Evolutionary conservation across 768 basidiomycete species (phyloP).

Genomic region (Russula griseocarnosa): DNA sequence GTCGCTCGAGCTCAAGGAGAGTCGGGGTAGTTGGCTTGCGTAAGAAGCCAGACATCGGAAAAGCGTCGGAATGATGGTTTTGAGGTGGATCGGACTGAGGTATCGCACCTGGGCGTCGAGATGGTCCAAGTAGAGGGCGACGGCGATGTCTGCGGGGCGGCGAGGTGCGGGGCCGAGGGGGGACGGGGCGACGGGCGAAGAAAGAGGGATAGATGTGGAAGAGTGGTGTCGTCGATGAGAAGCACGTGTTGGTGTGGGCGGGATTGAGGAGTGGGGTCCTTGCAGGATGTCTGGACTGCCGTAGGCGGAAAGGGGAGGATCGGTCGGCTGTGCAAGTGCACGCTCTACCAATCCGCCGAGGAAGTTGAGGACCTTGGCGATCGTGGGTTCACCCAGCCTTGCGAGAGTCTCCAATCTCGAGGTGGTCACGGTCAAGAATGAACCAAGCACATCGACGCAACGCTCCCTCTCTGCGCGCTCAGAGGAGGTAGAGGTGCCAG

Average conservation of each 20-base stretch:
- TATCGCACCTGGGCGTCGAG: slow-evolving; percentile 58
- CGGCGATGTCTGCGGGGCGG: slow-evolving; percentile 59
- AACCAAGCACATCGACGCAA: slow-evolving; percentile 56
- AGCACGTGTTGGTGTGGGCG: slow-evolving; percentile 31
- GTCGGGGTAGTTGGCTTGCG: slow-evolving; percentile 60
- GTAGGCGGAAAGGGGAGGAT: slow-evolving; percentile 26
- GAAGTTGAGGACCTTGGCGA: slow-evolving; percentile 55
- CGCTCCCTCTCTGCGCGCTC: slow-evolving; percentile 56
- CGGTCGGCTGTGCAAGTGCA: slow-evolving; percentile 38
- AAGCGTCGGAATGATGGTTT: slow-evolving; percentile 62
- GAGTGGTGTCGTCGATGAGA: slow-evolving; percentile 60
- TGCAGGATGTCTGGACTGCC: slow-evolving; percentile 34
- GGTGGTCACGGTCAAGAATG: slow-evolving; percentile 52
- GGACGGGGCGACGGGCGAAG: slow-evolving; percentile 35
- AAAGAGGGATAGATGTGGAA: slow-evolving; percentile 50
- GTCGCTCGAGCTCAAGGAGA: slow-evolving; percentile 48
- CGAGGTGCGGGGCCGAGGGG: slow-evolving; percentile 37
- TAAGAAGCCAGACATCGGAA: slow-evolving; percentile 66
- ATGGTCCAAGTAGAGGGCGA: slow-evolving; percentile 59
- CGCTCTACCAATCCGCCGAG: slow-evolving; percentile 57
- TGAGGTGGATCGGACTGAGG: slow-evolving; percentile 52
- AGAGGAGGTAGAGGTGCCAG: slow-evolving; percentile 31
- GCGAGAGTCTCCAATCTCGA: slow-evolving; percentile 52
- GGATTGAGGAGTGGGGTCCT: slow-evolving; percentile 4
- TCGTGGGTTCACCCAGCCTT: slow-evolving; percentile 55